These are phyloP conservation scores for Fusarium nodosum DNA, from an alignment of 2,329 filamentous ascomycete genomes.

Conservation along the genomic window DNA sequence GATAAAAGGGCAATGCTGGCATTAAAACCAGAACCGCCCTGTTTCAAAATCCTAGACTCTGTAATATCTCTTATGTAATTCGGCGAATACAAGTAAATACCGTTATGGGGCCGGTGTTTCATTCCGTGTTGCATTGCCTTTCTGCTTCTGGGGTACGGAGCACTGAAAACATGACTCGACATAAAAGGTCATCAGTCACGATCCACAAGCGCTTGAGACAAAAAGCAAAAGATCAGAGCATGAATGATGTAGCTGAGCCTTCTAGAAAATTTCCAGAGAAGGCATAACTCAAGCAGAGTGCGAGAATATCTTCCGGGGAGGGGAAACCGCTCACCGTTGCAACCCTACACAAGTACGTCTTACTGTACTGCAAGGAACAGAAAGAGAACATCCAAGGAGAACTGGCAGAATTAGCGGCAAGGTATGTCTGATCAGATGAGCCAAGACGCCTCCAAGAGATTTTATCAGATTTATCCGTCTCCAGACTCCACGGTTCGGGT, in stretches of 20 bases:
- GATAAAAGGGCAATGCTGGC: not conserved
- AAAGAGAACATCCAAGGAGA: not conserved
- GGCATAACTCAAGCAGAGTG: not conserved
- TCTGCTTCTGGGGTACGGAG: not conserved
- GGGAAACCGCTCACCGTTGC: not conserved
- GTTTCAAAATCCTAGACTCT: not conserved
- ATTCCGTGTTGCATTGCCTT: not conserved
- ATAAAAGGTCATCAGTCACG: not conserved
- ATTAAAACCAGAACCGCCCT: not conserved
- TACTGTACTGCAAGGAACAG: not conserved
- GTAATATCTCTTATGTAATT: constrained; percentile 6
- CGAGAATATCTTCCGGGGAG: not conserved
- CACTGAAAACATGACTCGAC: constrained; percentile 3
- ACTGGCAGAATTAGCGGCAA: not conserved
- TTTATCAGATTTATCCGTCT: not conserved
- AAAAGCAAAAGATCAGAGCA: not conserved
- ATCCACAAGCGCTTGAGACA: constrained; percentile 2
- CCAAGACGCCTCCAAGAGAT: not conserved
- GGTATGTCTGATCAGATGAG: not conserved
- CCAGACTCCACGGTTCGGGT: not conserved
- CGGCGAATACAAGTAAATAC: not conserved
- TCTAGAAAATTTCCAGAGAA: not conserved
- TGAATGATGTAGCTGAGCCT: not conserved
- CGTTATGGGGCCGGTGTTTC: constrained; percentile 2
- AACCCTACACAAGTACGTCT: not conserved